Base-by-base conservation (phyloP, 169 alveolate genomes). In the Ichthyophthirius multifiliis region DNA sequence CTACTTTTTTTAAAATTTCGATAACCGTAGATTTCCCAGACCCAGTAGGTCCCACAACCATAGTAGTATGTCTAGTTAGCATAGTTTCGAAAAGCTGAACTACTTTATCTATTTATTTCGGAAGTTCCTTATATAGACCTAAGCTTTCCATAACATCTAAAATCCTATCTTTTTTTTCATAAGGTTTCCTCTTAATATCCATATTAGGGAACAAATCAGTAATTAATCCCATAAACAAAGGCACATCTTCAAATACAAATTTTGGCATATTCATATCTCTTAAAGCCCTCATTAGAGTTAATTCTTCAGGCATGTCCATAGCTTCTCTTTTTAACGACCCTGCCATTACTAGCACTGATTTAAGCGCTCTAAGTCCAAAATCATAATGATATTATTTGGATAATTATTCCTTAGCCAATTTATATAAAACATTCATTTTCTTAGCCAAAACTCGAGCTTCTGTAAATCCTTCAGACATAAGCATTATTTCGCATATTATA, bases 11-110 rank as follows among this genome's bases (percentile, higher is more conserved):
- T 67, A 97, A 93, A 35, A 95, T 90, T 43, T 94, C 92, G 16
- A 96, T 88, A 45, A 94, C 89, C 37, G 95, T 94, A 30, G 98
- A 88, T 86, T 97, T 97, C 12, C 99, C 99, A 18, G 98, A 95
- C 71, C 98, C 97, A 15, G 98, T 94, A 18, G 98, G 97, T 1
- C 99, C 90, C 10, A 94, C 96, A 62, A 97, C 96, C 99, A 97
- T 96, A 16, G 98, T 96, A 39, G 98, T 89, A 85, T 97, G 99
- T 81, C 99, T 83, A 3, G 98, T 95, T 43, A 93, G 93, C 99
- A 97, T 96, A 43, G 98, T 96, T 91, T 96, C 98, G 84, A 92
- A 95, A 80, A 97, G 92, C 83, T 96, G 96, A 83, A 96, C 88
- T 3, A 94, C 97, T 84, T 97, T 97, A 73, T 94, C 91, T 6